A percentile compares a stretch with the other conserved stretches of the same genome.
Evolutionary conservation across 306 rosid species (phyloP).

Genomic region (Corylus americana): DNA sequence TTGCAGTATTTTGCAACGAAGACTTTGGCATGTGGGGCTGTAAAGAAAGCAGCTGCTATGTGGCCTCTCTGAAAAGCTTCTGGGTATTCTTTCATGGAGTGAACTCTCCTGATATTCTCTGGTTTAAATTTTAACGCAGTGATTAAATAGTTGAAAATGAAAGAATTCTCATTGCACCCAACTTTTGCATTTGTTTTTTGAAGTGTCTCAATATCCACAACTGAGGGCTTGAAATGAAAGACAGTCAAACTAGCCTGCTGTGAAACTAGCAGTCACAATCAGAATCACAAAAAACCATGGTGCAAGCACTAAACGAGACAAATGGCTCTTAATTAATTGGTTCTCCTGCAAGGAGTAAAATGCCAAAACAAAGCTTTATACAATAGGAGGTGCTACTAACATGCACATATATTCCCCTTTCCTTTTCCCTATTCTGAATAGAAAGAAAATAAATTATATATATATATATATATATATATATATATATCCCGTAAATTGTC

Average conservation of each 20-base stretch:
- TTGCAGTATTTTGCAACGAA: conserved; percentile 58
- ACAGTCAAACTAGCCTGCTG: conserved; percentile 54
- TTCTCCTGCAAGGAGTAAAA: conserved; percentile 36
- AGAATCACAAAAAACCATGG: conserved; percentile 66
- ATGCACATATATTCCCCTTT: no score
- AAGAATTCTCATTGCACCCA: conserved; percentile 59
- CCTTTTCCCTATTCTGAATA: no score
- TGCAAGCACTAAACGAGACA: conserved; percentile 57
- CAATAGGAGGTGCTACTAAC: no score
- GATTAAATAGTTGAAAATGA: conserved; percentile 38
- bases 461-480: no score
- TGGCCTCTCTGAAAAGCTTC: conserved; percentile 40
- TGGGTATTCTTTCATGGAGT: conserved; percentile 46
- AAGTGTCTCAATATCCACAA: conserved; percentile 46
- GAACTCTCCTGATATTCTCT: conserved; percentile 38
- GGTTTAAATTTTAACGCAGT: conserved; percentile 31
- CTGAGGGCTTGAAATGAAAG: conserved; percentile 48
- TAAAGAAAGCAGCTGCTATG: no score
- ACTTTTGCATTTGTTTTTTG: conserved; percentile 38
- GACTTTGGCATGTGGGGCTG: conserved; percentile 7
- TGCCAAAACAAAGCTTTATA: no score
- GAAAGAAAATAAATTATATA: no score
- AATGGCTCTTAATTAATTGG: conserved; percentile 35
- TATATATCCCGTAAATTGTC: no score
- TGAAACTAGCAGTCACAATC: conserved; percentile 48